phyloP scores from a whole-genome alignment of 2,329 filamentous ascomycete species.

The Corinectria fuckeliana region DNA sequence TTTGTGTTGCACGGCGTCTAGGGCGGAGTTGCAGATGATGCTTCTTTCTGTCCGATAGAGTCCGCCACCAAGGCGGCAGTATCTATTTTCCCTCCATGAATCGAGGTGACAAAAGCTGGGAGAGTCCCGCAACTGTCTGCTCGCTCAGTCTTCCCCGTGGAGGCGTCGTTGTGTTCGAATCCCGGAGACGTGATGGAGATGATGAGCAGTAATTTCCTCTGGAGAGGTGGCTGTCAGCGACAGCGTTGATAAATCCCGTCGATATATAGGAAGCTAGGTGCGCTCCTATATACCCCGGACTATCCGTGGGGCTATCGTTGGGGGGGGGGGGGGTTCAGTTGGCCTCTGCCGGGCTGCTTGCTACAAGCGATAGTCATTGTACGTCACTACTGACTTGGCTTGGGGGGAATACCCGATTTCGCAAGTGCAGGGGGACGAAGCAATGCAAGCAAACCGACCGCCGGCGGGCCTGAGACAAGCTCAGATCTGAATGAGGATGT shows the following conservation, averaged over 20 bases:
- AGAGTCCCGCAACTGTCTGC: conserved; percentile 7
- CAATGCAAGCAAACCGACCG: background rate
- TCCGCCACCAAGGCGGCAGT: conserved; percentile 24
- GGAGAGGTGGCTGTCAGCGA: background rate
- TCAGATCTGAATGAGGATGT: background rate
- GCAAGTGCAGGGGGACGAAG: background rate
- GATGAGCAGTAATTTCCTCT: background rate
- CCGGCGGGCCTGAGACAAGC: background rate
- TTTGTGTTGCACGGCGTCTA: background rate
- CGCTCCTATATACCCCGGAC: background rate
- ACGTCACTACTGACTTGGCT: background rate
- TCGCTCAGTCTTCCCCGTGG: conserved; percentile 1
- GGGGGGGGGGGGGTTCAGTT: background rate
- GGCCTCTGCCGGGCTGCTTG: background rate
- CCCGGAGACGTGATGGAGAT: background rate
- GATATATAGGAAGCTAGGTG: background rate
- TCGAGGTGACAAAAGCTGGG: conserved; percentile 31
- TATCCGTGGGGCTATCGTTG: background rate
- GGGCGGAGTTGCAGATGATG: conserved; percentile 3
- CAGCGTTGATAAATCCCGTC: background rate
- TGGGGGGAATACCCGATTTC: background rate
- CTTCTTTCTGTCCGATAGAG: conserved; percentile 17
- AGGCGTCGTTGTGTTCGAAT: background rate
- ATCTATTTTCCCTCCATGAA: conserved; percentile 31
- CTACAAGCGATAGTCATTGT: too few relatives aligned